Evolutionary conservation across 495 filamentous ascomycete species (phyloP), one percentile per base, ranked within the genome.

Genomic region (Xylaria telfairii): DNA sequence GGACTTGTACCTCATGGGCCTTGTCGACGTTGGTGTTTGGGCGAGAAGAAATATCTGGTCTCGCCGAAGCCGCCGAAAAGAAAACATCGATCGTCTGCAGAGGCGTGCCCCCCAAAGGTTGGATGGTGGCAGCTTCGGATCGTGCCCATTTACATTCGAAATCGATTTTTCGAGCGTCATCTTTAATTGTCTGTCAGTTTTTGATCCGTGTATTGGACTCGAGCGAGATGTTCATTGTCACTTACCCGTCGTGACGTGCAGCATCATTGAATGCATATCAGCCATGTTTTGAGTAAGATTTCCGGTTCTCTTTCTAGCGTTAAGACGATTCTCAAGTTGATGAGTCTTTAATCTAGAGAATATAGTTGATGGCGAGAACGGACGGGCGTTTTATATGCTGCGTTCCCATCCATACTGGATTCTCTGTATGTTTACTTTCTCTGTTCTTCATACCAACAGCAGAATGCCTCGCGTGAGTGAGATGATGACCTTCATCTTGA

Each of bases 121-220:
- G 17, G 6, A 64, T n/a, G 15, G 34, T 70, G 26, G 53, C 63
- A 21, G 34, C 30, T 46, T 57, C 49, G 10, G 62, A 70, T 24
- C 46, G 71, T 24, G 30, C n/a, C 75, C 75, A 77, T 10, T 28
- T 66, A 34, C 74, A 76, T 13, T 54, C 24, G 24, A 75, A 44
- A 17, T 57, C 34, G 51, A 28, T 71, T 69, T 56, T 28, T 56
- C 57, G 17, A 64, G 44, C 70, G 64, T 57, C 74, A 37, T 7
- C 54, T 68, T 54, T 9, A 17, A 49, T 12, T 19, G 12, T 53
- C 46, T 34, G 44, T 65, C n/a, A 65, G 12, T 7, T 8, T 34
- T 37, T 34, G 46, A 34, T 24, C 30, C 34, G 9, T 37, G 15
- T 37, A 24, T 47, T 10, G 1, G 12, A 37, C 8, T 32, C 0